Base-by-base conservation (phyloP, 768 basidiomycete genomes). In the Kwoniella newhampshirensis region DNA sequence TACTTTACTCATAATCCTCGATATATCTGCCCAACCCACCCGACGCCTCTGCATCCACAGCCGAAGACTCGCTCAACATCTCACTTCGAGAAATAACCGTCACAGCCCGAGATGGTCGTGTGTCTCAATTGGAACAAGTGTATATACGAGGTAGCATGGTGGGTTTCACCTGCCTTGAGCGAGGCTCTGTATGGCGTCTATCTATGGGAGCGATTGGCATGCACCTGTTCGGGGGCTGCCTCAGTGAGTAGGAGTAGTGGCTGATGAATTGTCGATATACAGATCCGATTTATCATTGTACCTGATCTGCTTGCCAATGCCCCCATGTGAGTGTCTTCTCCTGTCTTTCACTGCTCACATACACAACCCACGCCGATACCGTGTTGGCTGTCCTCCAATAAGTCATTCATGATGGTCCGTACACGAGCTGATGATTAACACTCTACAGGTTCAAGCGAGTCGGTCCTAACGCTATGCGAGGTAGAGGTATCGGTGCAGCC, bases 231-330 rank as follows among this genome's bases (percentile, higher is more conserved):
- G n/a, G n/a, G n/a, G n/a, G n/a, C n/a, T n/a, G n/a, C n/a, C n/a
- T n/a, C n/a, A n/a, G n/a, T n/a, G n/a, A n/a, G n/a, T n/a, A n/a
- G n/a, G n/a, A n/a, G n/a, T n/a, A n/a, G n/a, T n/a, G n/a, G n/a
- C n/a, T n/a, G n/a, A n/a, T n/a, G n/a, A n/a, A n/a, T n/a, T n/a
- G n/a, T n/a, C n/a, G n/a, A n/a, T n/a, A n/a, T n/a, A n/a, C 27
- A 73, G 68, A 67, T 70, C 56, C 68, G 96, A 64, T 98, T 96
- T 81, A 94, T 98, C 80, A 97, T 98, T 77, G 96, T 99, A 20
- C 96, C 96, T 53, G 96, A 98, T 78, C 97, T 99, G 89, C 81
- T 99, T 66, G 89, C 97, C 75, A 98, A 98, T 76, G 96, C 96
- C 13, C 96, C 96, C 18, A 99, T 99, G 96, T 93, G 74, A 76